Conservation (phyloP, 1,284 basidiomycete genomes). For the Sphaerobolus stellatus region DNA sequence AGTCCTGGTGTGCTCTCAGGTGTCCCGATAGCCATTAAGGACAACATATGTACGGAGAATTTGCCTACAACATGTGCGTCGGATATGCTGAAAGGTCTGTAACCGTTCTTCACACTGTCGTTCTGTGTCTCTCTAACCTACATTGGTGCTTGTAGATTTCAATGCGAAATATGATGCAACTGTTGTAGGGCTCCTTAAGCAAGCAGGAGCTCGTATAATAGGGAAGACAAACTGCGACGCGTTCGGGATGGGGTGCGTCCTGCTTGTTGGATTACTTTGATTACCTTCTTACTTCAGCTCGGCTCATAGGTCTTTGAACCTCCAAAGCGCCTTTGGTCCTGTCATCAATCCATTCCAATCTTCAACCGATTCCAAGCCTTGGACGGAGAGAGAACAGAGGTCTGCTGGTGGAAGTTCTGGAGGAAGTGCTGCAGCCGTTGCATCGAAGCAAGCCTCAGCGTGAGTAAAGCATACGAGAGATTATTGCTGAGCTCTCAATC, state of each 20-base stretch:
- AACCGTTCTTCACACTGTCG: conserved; percentile 14
- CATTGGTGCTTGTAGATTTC: conserved; percentile 51
- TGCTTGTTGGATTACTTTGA: conserved; percentile 16
- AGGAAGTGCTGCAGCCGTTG: conserved; percentile 81
- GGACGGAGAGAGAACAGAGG: conserved; percentile 43
- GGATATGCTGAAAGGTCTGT: conserved; percentile 67
- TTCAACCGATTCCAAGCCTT: conserved; percentile 17
- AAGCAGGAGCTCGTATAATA: conserved; percentile 69
- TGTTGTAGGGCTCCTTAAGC: conserved; percentile 64
- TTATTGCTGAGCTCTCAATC: background rate
- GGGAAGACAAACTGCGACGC: conserved; percentile 98
- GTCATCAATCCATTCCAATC: conserved; percentile 72
- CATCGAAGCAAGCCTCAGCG: conserved; percentile 76
- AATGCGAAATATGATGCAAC: conserved; percentile 86
- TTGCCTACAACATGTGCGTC: conserved; percentile 82
- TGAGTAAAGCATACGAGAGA: conserved; percentile 40
- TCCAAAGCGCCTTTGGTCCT: conserved; percentile 68
- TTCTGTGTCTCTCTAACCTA: background rate
- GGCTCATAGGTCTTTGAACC: conserved; percentile 63
- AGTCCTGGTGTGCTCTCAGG: too few species aligned
- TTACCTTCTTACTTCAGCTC: conserved; percentile 18
- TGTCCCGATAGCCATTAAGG: conserved; percentile 76
- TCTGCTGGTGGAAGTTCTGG: conserved; percentile 85
- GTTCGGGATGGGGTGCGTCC: conserved; percentile 90
- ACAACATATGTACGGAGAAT: conserved; percentile 75